Conservation (phyloP, 2,329 filamentous ascomycete genomes). For the Neurospora sp. region DNA sequence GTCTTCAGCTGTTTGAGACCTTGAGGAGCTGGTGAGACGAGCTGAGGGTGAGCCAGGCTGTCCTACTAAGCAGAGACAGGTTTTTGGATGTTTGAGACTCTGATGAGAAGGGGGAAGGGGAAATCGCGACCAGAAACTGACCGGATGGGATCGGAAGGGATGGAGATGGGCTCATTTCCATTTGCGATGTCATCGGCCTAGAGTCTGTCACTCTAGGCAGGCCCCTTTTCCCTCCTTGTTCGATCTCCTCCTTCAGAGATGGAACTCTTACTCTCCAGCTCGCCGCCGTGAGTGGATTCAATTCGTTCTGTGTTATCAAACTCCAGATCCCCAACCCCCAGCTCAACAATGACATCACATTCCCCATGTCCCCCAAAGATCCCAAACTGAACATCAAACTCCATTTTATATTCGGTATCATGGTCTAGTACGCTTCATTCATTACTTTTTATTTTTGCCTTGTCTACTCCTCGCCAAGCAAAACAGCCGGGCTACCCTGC, state of each 20-base stretch:
- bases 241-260: too few relatives aligned
- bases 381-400: background rate
- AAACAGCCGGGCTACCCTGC: constrained; percentile 79
- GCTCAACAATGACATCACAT: background rate
- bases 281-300: too few relatives aligned
- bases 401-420: background rate
- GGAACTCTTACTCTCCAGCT: too few relatives aligned
- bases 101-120: background rate
- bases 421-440: constrained; percentile 1
- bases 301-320: too few relatives aligned
- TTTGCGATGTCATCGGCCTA: too few relatives aligned
- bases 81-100: background rate
- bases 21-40: background rate
- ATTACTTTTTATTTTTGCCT: constrained; percentile 1
- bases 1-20: background rate
- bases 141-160: background rate
- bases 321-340: background rate
- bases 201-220: too few relatives aligned
- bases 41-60: background rate
- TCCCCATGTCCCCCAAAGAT: background rate
- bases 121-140: background rate
- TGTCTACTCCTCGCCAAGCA: constrained; percentile 70
- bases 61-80: background rate
- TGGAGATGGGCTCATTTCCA: background rate
- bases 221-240: too few relatives aligned